Evolutionary conservation across 345 rosid species (phyloP).

Genomic region (Sisymbrium altissimum): DNA sequence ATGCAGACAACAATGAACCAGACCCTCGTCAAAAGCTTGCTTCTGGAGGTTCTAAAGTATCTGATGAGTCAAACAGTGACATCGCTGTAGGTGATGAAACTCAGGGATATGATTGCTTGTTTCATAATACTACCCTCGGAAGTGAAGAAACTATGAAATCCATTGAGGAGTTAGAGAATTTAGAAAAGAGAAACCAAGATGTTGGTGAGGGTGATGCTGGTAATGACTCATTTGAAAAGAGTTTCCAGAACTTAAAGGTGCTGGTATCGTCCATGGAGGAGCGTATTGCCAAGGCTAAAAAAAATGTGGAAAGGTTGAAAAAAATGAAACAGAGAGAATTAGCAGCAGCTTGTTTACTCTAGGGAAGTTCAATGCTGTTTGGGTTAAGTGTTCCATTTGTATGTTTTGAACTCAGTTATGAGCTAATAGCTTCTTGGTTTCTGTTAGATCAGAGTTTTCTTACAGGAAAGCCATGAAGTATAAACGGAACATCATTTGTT

Average conservation of each 20-base stretch:
- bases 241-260: neutral
- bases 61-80: neutral
- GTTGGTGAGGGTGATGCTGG: neutral
- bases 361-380: neutral
- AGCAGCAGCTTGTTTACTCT: neutral
- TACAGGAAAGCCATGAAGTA: too few species aligned
- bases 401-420: neutral
- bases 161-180: neutral
- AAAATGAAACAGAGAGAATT: neutral
- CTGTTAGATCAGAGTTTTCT: neutral
- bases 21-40: neutral
- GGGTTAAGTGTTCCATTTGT: neutral
- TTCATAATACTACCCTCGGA: neutral
- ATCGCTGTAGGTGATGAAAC: too few species aligned
- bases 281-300: neutral
- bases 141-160: neutral
- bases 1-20: neutral
- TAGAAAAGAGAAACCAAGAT: neutral
- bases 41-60: neutral
- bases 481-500: too few species aligned
- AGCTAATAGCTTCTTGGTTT: neutral
- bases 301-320: neutral
- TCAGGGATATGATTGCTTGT: neutral
- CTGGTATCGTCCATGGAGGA: neutral
- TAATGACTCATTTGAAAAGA: neutral